Base-by-base conservation (phyloP, 805 yeast genomes). In the Saccharomyces paradoxus region DNA sequence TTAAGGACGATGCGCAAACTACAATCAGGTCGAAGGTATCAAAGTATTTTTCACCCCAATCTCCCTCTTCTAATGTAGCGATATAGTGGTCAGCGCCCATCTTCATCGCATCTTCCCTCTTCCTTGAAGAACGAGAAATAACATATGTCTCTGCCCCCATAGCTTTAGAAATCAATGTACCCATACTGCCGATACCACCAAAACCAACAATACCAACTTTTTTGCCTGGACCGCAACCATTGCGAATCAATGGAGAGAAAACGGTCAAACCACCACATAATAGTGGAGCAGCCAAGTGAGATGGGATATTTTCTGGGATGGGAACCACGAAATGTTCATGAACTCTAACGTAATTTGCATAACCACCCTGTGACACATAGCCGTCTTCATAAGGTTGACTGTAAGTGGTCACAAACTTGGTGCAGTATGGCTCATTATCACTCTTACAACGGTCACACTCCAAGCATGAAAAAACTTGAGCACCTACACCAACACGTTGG, bases 401-500 rank as follows among this genome's bases (percentile, higher is more conserved):
- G 29, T 84, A 86, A 24, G 92, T 86, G 51, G 73, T 69, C 49
- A 77, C 76, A 14, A 60, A 50, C 13, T 74, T 65, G 12, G 67
- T 50, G 72, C 95, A 87, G 74, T 80, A 81, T 58, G 72, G 76
- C 60, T 84, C 86, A 65, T 82, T 77, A 60, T 74, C 76, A 41
- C 64, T 58, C 24, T 74, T 66, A 76, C 90, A 88, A 63, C 81
- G 75, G 50, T 74, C 63, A 72, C 95, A 88, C 14, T 78, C 71
- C 53, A 76, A 69, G 73, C 95, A 87, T 41, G 86, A 74, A 55
- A 71, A 73, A 27, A 77, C 74, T 64, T 81, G 83, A 27, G 94
- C 92, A 61, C 96, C 96, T 50, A 86, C 78, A 53, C 92, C 96
- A 28, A 86, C 94, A 59, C 89, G 76, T 60, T 88, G 84, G 53